phyloP scores from a whole-genome alignment of 2,329 filamentous ascomycete species.

The Diplodia scrobiculata region DNA sequence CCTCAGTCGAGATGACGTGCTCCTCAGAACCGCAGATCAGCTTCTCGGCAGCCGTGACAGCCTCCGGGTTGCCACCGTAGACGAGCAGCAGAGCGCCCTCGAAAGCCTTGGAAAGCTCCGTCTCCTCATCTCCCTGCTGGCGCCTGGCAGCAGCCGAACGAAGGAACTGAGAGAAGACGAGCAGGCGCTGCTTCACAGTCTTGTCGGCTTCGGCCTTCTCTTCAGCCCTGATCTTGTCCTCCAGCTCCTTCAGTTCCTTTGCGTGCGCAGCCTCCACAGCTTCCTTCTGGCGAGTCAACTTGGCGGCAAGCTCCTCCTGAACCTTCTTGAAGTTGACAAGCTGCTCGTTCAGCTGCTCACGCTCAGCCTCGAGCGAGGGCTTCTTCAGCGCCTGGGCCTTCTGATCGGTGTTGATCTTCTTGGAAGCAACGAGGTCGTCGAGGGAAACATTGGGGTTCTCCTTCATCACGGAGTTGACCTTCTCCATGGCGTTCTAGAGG shows the following conservation, averaged over 20 bases:
- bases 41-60: conserved; percentile 74
- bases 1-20: conserved; percentile 64
- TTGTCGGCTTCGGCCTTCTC: conserved; percentile 52
- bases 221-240: conserved; percentile 59
- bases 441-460: conserved; percentile 71
- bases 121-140: conserved; percentile 69
- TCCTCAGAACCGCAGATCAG: conserved; percentile 73
- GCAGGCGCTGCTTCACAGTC: conserved; percentile 62
- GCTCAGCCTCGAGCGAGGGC: conserved; percentile 67
- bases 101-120: conserved; percentile 76
- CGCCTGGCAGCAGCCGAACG: conserved; percentile 74
- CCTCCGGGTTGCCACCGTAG: conserved; percentile 74
- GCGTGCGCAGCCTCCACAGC: conserved; percentile 59
- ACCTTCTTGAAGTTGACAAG: conserved; percentile 73
- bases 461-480: conserved; percentile 69
- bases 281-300: conserved; percentile 60
- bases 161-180: conserved; percentile 76
- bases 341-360: conserved; percentile 72
- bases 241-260: conserved; percentile 58
- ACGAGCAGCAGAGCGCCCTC: conserved; percentile 78
- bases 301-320: conserved; percentile 69
- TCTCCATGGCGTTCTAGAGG: conserved; percentile 66
- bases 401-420: conserved; percentile 79
- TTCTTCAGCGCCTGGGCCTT: conserved; percentile 77
- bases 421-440: conserved; percentile 69